These are phyloP conservation scores for Aspergillus pseudotamarii DNA, from an alignment of 2,329 filamentous ascomycete genomes.

Conservation along the genomic window DNA sequence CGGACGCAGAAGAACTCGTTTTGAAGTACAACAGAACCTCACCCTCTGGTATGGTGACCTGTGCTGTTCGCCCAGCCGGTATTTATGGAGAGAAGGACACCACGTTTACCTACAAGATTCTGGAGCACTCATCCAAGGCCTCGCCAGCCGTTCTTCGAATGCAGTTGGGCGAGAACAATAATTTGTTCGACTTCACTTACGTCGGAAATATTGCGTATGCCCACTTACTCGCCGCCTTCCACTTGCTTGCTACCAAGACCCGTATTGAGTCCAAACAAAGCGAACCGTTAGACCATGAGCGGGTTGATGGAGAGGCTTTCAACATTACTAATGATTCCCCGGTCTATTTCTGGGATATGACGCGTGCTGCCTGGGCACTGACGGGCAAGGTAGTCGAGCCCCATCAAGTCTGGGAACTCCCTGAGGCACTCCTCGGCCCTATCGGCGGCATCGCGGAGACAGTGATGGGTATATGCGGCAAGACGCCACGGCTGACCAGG, in stretches of 20 bases:
- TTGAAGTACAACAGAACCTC: slow-evolving; percentile 70
- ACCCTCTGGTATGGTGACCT: slow-evolving; percentile 68
- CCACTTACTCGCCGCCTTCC: slow-evolving; percentile 77
- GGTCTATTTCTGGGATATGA: slow-evolving; percentile 89
- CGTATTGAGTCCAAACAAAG: slow-evolving; percentile 51
- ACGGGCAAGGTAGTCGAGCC: slow-evolving; percentile 49
- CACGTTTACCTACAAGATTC: slow-evolving; percentile 71
- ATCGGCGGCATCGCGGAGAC: slow-evolving; percentile 48
- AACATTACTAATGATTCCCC: slow-evolving; percentile 89
- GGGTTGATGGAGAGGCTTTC: slow-evolving; percentile 82
- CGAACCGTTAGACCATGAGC: slow-evolving; percentile 69
- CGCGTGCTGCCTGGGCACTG: slow-evolving; percentile 72
- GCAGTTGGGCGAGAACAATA: slow-evolving; percentile 76
- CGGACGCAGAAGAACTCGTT: slow-evolving; percentile 79
- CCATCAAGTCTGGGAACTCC: slow-evolving; percentile 44
- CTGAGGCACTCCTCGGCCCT: slow-evolving; percentile 41
- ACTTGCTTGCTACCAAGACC: slow-evolving; percentile 64
- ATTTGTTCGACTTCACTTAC: slow-evolving; percentile 73
- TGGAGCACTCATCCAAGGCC: slow-evolving; percentile 67
- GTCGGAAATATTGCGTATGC: slow-evolving; percentile 73
- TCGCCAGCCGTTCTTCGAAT: slow-evolving; percentile 67
- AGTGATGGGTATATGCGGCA: slow-evolving; percentile 46
- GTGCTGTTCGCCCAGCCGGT: slow-evolving; percentile 79
- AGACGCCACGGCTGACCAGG: slow-evolving; percentile 49
- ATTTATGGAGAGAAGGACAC: slow-evolving; percentile 91